Percentiles rank a stretch among this genome's conserved stretches.
These are phyloP conservation scores for Quercus agrifolia DNA, from an alignment of 306 rosid species.

Conservation along the genomic window DNA sequence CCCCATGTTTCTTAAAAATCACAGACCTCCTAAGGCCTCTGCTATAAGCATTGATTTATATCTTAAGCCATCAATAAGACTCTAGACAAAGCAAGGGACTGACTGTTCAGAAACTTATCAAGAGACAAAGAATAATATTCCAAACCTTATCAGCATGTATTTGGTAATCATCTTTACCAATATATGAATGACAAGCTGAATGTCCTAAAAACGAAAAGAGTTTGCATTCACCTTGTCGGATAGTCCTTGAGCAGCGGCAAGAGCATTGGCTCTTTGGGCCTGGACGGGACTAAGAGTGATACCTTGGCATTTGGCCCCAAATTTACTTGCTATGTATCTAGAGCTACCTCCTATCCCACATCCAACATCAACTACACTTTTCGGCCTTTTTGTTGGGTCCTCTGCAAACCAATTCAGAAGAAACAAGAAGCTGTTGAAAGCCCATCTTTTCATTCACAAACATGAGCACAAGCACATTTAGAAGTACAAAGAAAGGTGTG, in stretches of 20 bases:
- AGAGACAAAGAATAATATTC: background rate
- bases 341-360: slow-evolving; percentile 99
- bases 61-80: background rate
- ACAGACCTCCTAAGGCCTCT: background rate
- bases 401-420: slow-evolving; percentile 5
- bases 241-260: slow-evolving; percentile 63
- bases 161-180: background rate
- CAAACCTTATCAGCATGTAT: background rate
- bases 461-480: background rate
- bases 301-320: slow-evolving; percentile 59
- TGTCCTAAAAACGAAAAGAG: background rate
- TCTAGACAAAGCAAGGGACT: background rate
- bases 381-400: slow-evolving; percentile 27
- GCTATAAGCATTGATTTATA: background rate
- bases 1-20: no score
- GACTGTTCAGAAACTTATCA: background rate
- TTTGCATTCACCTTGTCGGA: slow-evolving; percentile 42
- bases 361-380: slow-evolving; percentile 75
- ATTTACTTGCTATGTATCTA: slow-evolving; percentile 63
- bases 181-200: background rate
- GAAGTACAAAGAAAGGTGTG: background rate
- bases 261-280: slow-evolving; percentile 78
- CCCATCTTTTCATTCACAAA: background rate
- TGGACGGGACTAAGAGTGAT: slow-evolving; percentile 89
- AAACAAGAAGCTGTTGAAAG: background rate